Evolutionary conservation across 352 stramenopile species (phyloP), one percentile per base, ranked within the genome.

Genomic region (Globisporangium lucens): DNA sequence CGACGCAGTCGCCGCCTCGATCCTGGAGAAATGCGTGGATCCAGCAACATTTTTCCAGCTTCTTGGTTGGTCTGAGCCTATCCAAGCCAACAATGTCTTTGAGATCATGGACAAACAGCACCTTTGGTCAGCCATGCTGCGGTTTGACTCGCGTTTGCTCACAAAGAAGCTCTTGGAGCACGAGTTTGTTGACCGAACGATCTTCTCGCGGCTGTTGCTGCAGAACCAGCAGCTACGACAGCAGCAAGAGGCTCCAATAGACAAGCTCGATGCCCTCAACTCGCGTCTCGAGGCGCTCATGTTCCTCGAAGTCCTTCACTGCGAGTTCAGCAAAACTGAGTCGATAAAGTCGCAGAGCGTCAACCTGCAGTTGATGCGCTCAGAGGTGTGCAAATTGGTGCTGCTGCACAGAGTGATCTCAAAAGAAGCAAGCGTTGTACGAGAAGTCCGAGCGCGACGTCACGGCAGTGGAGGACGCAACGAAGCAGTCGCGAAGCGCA

Each of bases 401-500:
- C 0, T 77, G 20, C 53, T 69, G 43, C 53, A 73, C 24, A 30
- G 71, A 13, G 61, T 68, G 10, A 71, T 75, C 30, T 36, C 56
- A 10, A 74, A 67, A 65, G 68, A 74, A 38, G 63, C 72, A 2
- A 17, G 36, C 10, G 62, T 36, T 27, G n/a, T 75, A 38, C 69
- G 59, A 7, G 13, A 56, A 30, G 62, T 29, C 4, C 55, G 41
- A 46, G 30, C 27, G 13, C 29, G 13, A 15, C 6, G 33, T 49
- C 6, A n/a, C 5, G 36, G 8, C 41, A 20, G 29, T 3, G 13
- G 53, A 9, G 43, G 27, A 3, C 73, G 73, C 4, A 51, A 62
- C 15, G 27, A 71, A 27, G 70, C 70, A 5, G 66, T 71, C 9
- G 66, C 72, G 10, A 85, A 82, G 41, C 75, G 77, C 15, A 30